Conservation (phyloP, 495 filamentous ascomycete species). For the Xylaria nigripes region DNA sequence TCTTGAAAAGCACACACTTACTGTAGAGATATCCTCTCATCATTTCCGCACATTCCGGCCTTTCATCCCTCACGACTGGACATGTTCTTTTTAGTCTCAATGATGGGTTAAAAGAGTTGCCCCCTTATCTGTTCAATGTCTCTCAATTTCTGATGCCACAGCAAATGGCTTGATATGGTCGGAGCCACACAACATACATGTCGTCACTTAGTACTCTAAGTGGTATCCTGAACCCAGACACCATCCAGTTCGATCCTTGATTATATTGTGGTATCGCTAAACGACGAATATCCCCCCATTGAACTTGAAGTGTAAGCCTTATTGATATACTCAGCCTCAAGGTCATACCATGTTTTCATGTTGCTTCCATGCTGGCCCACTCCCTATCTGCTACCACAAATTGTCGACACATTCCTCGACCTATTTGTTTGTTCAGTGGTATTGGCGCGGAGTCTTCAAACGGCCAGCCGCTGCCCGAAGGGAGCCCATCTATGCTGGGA, state of each 20-base stretch:
- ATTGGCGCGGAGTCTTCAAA: slow-evolving; percentile 10
- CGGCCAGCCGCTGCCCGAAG: slow-evolving; percentile 10
- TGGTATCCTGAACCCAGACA: neutral
- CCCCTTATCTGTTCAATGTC: slow-evolving; percentile 15
- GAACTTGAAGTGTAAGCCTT: neutral
- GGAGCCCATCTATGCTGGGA: slow-evolving; percentile 17
- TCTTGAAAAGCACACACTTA: slow-evolving; percentile 23
- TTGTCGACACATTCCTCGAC: slow-evolving; percentile 9
- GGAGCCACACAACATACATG: slow-evolving; percentile 21
- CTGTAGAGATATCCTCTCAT: neutral
- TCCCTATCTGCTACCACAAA: neutral
- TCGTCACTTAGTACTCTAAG: slow-evolving; percentile 13
- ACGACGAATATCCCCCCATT: neutral
- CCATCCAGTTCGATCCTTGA: neutral
- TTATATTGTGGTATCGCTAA: slow-evolving; percentile 1
- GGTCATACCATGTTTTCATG: neutral
- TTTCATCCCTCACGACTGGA: slow-evolving; percentile 6
- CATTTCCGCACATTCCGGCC: slow-evolving; percentile 13
- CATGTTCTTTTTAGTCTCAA: slow-evolving; percentile 14
- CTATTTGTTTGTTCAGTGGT: slow-evolving; percentile 9
- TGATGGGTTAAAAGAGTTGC: neutral
- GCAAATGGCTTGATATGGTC: slow-evolving; percentile 7
- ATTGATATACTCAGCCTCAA: neutral
- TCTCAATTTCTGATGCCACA: slow-evolving; percentile 10
- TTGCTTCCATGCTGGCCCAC: neutral